These are phyloP conservation scores for Pseudogymnoascus sp. DNA, from an alignment of 2,329 filamentous ascomycete genomes.

Conservation along the genomic window DNA sequence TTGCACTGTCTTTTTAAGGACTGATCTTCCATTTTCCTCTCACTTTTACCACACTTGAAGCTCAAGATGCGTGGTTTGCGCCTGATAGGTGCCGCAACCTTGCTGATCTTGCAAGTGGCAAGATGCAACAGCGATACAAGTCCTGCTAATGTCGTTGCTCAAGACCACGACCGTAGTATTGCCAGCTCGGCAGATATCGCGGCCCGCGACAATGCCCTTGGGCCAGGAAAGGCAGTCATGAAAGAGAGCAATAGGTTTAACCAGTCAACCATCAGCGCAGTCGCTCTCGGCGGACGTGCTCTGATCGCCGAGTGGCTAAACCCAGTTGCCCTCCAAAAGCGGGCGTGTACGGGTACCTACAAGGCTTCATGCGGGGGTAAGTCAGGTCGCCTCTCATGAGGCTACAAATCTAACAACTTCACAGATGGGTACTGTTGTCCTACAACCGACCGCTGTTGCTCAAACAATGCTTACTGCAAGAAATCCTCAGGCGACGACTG, in stretches of 20 bases:
- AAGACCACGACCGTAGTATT: background rate
- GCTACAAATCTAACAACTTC: background rate
- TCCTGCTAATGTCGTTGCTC: background rate
- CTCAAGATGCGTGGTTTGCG: background rate
- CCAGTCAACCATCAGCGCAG: background rate
- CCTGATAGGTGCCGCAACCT: background rate
- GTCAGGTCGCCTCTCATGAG: background rate
- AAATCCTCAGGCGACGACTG: background rate
- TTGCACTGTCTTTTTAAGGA: background rate
- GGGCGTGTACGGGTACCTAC: background rate
- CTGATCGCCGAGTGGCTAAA: constrained; percentile 1
- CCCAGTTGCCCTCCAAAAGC: background rate
- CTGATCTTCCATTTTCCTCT: background rate
- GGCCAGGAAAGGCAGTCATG: background rate
- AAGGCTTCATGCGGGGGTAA: background rate
- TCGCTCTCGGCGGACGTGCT: background rate
- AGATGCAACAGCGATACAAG: background rate
- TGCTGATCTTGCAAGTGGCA: background rate
- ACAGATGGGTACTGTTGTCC: background rate
- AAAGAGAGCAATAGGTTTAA: background rate
- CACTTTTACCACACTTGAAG: background rate
- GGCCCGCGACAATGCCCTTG: background rate
- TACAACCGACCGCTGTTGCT: background rate
- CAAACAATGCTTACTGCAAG: background rate
- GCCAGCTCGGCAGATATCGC: background rate